Conservation (phyloP, 495 filamentous ascomycete genomes). For the Saxophila tyrrhenica region DNA sequence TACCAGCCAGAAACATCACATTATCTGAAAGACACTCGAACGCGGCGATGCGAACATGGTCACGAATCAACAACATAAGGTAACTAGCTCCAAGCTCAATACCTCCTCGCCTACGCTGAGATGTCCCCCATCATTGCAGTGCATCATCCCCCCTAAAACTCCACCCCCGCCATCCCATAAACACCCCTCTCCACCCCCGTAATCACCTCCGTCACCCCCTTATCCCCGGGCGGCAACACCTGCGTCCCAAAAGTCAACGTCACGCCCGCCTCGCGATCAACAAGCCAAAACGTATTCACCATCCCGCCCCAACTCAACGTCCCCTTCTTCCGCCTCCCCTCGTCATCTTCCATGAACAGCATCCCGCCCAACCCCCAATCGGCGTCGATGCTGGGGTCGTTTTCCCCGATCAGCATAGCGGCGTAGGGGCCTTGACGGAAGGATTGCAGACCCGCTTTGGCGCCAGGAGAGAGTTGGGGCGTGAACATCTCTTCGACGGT, state of each 20-base stretch:
- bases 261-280: slow-evolving; percentile 15
- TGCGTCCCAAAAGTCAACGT: slow-evolving; percentile 18
- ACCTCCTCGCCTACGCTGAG: too few species aligned
- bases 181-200: slow-evolving; percentile 12
- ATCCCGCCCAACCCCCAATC: slow-evolving; percentile 29
- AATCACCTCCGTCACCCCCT: slow-evolving; percentile 5
- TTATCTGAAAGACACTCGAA: too few species aligned
- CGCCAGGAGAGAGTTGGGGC: slow-evolving; percentile 13
- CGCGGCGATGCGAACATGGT: too few species aligned
- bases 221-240: slow-evolving; percentile 18
- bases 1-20: too few species aligned
- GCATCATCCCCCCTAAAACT: neutral
- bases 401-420: slow-evolving; percentile 8
- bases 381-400: slow-evolving; percentile 10
- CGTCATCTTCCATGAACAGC: slow-evolving; percentile 23
- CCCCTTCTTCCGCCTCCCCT: slow-evolving; percentile 22
- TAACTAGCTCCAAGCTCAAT: too few species aligned
- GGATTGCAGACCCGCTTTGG: slow-evolving; percentile 1
- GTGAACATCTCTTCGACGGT: slow-evolving; percentile 42
- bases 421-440: slow-evolving; percentile 2
- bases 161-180: slow-evolving; percentile 9
- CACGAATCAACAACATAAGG: too few species aligned
- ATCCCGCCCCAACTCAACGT: slow-evolving; percentile 26
- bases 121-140: too few species aligned
- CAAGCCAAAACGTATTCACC: slow-evolving; percentile 26